Evolutionary conservation across 495 filamentous ascomycete genomes (phyloP).

Genomic region (Talaromyces proteolyticus): DNA sequence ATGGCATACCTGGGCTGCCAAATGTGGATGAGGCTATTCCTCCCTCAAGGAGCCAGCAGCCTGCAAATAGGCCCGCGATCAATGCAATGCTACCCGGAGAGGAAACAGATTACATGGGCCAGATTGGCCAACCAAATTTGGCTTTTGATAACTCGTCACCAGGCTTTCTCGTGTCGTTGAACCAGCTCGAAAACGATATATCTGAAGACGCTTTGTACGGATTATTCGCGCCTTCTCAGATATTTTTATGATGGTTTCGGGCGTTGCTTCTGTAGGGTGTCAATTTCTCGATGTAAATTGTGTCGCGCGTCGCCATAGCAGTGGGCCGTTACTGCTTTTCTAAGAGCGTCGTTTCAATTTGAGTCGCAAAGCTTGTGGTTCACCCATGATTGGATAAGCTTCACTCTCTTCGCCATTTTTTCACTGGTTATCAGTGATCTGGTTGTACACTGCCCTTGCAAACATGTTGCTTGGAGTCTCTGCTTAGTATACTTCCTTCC

Average conservation of each 20-base stretch:
- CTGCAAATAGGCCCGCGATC: neutral
- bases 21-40: neutral
- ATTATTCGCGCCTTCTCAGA: neutral
- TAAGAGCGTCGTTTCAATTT: no score
- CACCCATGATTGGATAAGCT: no score
- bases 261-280: no score
- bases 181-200: neutral
- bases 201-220: neutral
- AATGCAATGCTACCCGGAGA: neutral
- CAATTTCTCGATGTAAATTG: no score
- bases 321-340: no score
- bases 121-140: neutral
- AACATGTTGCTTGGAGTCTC: no score
- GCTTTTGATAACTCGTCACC: neutral
- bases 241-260: neutral
- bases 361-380: no score
- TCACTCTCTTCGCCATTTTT: no score
- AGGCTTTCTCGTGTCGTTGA: neutral
- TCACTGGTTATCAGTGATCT: no score
- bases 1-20: neutral
- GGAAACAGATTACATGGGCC: neutral
- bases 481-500: no score
- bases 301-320: no score
- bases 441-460: no score
- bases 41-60: neutral